phyloP scores from a whole-genome alignment of 441 rosid species.

The Erysimum pusillum region DNA sequence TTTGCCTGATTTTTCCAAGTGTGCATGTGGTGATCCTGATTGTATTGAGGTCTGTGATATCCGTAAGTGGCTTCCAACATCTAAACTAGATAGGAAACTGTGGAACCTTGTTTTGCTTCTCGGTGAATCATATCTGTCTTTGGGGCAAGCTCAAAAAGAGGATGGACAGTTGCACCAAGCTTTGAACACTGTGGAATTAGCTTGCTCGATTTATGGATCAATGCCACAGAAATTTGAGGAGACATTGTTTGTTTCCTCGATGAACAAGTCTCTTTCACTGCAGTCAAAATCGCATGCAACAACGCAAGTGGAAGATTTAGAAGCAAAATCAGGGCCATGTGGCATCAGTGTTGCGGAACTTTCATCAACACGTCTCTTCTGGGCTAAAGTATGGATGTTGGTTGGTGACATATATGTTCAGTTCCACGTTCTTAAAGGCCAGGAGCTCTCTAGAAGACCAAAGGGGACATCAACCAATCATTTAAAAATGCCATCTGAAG shows the following conservation, averaged over 20 bases:
- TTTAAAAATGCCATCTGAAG: slow-evolving; percentile 83
- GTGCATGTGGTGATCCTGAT: slow-evolving; percentile 95
- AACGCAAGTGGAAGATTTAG: slow-evolving; percentile 49
- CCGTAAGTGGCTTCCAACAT: slow-evolving; percentile 92
- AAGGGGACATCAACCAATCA: slow-evolving; percentile 56
- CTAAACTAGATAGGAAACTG: slow-evolving; percentile 79
- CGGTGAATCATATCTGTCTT: slow-evolving; percentile 92
- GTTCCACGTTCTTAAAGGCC: slow-evolving; percentile 68
- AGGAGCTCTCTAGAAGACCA: slow-evolving; percentile 57
- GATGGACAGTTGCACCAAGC: slow-evolving; percentile 85
- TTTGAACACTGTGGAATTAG: slow-evolving; percentile 82
- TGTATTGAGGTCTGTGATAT: slow-evolving; percentile 98
- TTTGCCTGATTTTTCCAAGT: slow-evolving; percentile 64
- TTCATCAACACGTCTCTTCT: slow-evolving; percentile 74
- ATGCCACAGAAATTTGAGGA: slow-evolving; percentile 89
- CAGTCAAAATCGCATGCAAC: slow-evolving; percentile 41
- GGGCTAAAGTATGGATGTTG: slow-evolving; percentile 94
- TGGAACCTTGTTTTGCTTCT: slow-evolving; percentile 98
- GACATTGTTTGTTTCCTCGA: slow-evolving; percentile 75
- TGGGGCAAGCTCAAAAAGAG: slow-evolving; percentile 88
- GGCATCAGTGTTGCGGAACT: slow-evolving; percentile 59
- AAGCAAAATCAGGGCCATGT: slow-evolving; percentile 51
- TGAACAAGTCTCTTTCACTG: slow-evolving; percentile 54
- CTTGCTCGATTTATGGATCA: slow-evolving; percentile 89
- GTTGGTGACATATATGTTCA: slow-evolving; percentile 91